Evolutionary conservation across 257 asterid species (phyloP).

Genomic region (Asclepias syriaca): DNA sequence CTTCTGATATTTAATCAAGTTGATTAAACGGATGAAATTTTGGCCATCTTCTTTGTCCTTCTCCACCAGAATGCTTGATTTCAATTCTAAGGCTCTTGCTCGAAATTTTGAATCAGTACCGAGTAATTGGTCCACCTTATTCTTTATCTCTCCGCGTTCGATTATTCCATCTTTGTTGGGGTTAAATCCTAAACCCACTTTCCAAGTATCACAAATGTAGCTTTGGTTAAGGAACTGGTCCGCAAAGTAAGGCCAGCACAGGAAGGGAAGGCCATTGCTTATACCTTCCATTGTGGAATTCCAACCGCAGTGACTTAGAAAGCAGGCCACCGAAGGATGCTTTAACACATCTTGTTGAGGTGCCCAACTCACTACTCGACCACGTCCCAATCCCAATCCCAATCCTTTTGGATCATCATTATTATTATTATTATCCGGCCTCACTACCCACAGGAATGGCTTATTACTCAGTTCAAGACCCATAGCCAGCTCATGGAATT

Average conservation of each 20-base stretch:
- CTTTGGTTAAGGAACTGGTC: conserved; percentile 44
- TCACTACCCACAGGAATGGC: conserved; percentile 56
- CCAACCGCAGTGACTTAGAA: conserved; percentile 63
- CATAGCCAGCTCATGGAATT: conserved; percentile 47
- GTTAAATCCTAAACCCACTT: conserved; percentile 30
- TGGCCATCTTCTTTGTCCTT: conserved; percentile 29
- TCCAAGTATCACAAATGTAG: conserved; percentile 47
- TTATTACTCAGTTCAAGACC: conserved; percentile 42
- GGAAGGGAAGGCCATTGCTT: conserved; percentile 47
- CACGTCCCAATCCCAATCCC: conserved; percentile 10
- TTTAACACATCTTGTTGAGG: conserved; percentile 44
- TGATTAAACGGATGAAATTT: conserved; percentile 31
- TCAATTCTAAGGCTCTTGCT: conserved; percentile 29
- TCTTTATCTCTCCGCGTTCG: conserved; percentile 22
- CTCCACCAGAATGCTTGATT: conserved; percentile 15
- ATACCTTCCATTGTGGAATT: conserved; percentile 47
- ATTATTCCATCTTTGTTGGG: conserved; percentile 24
- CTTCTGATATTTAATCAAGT: conserved; percentile 37
- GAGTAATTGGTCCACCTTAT: conserved; percentile 33
- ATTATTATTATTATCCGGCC: conserved; percentile 20
- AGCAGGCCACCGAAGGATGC: conserved; percentile 53
- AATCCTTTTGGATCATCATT: conserved; percentile 27
- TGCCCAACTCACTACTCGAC: conserved; percentile 41
- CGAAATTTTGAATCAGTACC: conserved; percentile 16
- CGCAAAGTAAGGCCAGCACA: conserved; percentile 60